These are phyloP conservation scores for Tilletia setariae DNA, from an alignment of 1,284 basidiomycete genomes.

Conservation along the genomic window DNA sequence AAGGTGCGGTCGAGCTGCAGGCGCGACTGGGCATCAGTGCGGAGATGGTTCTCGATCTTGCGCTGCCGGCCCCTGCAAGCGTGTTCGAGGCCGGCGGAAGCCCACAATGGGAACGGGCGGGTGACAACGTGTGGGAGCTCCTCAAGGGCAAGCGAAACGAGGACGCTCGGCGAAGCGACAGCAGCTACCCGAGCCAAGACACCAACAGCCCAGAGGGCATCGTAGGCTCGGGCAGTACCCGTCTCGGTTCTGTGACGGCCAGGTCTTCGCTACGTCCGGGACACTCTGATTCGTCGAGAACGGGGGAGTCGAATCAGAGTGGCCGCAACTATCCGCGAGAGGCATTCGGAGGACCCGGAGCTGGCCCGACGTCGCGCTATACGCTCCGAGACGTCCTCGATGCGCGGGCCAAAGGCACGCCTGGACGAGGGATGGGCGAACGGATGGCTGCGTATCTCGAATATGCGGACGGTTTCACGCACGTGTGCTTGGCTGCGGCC, in stretches of 20 bases:
- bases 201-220: not conserved
- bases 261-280: not conserved
- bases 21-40: conserved; percentile 29
- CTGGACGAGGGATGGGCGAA: conserved; percentile 18
- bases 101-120: conserved; percentile 14
- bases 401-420: conserved; percentile 21
- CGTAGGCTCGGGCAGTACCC: not conserved
- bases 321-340: conserved; percentile 26
- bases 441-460: conserved; percentile 33
- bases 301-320: conserved; percentile 27
- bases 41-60: conserved; percentile 38
- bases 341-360: conserved; percentile 21
- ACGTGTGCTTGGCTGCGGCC: conserved; percentile 38
- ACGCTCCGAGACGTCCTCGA: conserved; percentile 35
- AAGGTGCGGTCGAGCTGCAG: conserved; percentile 28
- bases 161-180: no score
- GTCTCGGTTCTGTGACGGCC: not conserved
- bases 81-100: conserved; percentile 38
- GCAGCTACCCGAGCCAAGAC: not conserved
- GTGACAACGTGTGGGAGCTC: conserved; percentile 9
- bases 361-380: not conserved
- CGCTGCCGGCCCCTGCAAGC: conserved; percentile 34
- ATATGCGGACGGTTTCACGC: conserved; percentile 41
- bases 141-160: conserved; percentile 10
- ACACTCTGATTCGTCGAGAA: conserved; percentile 12